Conservation (phyloP, 106 monocot genomes). For the Acorus gramineus region DNA sequence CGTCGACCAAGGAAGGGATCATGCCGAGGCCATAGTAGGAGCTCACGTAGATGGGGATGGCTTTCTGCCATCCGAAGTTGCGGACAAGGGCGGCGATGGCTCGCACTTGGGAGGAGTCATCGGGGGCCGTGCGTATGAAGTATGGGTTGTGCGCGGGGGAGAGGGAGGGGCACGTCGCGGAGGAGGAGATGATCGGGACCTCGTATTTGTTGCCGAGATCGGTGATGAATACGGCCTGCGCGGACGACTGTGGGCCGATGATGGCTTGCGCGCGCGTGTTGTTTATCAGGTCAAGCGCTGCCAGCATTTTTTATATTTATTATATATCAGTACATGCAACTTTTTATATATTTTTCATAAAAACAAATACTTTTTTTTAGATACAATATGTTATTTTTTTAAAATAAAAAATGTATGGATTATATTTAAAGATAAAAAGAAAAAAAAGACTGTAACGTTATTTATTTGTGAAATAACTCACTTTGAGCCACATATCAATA, state of each 20-base stretch:
- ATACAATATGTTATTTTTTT: too few species aligned
- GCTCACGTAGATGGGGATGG: constrained; percentile 19
- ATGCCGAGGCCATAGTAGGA: constrained; percentile 15
- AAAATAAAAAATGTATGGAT: too few species aligned
- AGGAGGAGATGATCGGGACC: constrained; percentile 18
- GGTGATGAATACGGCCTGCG: constrained; percentile 5
- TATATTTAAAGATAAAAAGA: too few species aligned
- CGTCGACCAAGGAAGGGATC: constrained; percentile 18
- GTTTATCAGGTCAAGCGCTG: constrained; percentile 6
- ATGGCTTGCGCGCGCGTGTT: neutral
- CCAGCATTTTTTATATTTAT: too few species aligned
- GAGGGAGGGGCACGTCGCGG: constrained; percentile 15
- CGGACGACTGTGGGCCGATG: constrained; percentile 5
- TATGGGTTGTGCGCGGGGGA: constrained; percentile 3
- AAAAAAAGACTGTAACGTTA: too few species aligned
- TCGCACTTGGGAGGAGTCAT: neutral
- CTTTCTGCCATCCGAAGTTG: constrained; percentile 13
- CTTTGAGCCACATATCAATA: too few species aligned
- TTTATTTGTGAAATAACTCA: too few species aligned
- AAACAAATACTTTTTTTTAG: too few species aligned
- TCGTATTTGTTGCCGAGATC: constrained; percentile 4
- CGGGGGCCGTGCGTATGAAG: constrained; percentile 13
- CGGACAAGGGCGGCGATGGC: constrained; percentile 14
- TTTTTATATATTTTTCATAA: too few species aligned
- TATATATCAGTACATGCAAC: too few species aligned